A percentile compares a stretch with the other conserved stretches of the same genome.
These are phyloP conservation scores for Choiromyces venosus DNA, from an alignment of 495 filamentous ascomycete genomes.

Conservation along the genomic window DNA sequence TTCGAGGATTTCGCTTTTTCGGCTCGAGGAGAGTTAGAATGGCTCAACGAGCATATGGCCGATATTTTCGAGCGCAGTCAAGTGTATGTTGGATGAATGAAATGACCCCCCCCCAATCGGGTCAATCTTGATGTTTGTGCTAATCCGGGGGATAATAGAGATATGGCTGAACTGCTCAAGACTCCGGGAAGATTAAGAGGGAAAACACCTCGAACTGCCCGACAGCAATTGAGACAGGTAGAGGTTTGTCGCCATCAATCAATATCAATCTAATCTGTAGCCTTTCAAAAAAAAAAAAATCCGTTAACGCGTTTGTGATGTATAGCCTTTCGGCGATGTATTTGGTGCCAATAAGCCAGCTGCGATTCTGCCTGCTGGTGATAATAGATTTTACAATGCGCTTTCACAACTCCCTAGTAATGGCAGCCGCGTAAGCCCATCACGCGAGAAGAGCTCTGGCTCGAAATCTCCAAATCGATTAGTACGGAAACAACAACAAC, in stretches of 20 bases:
- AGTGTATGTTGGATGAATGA: constrained; percentile 54
- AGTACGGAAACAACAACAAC: constrained; percentile 22
- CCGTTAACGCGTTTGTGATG: constrained; percentile 23
- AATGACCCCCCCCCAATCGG: not conserved
- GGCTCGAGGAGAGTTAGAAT: constrained; percentile 84
- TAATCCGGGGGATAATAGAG: constrained; percentile 49
- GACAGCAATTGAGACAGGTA: constrained; percentile 51
- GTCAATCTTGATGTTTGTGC: not conserved
- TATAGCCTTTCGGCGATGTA: constrained; percentile 79
- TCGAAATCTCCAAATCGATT: constrained; percentile 27
- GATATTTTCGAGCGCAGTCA: constrained; percentile 84
- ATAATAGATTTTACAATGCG: constrained; percentile 47
- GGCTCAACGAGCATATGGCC: constrained; percentile 95
- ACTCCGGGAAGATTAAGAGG: constrained; percentile 90
- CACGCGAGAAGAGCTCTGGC: constrained; percentile 7
- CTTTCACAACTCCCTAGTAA: constrained; percentile 30
- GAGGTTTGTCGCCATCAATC: not conserved
- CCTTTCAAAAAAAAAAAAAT: not conserved
- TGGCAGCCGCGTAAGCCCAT: not conserved
- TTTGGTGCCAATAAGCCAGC: constrained; percentile 58
- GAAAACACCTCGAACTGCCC: constrained; percentile 79
- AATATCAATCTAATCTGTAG: not conserved
- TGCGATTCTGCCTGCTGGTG: constrained; percentile 45
- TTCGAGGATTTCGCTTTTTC: constrained; percentile 84
- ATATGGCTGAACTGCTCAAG: constrained; percentile 89